Evolutionary conservation across 2,329 filamentous ascomycete species (phyloP).

Genomic region (Microsporum audouinii): DNA sequence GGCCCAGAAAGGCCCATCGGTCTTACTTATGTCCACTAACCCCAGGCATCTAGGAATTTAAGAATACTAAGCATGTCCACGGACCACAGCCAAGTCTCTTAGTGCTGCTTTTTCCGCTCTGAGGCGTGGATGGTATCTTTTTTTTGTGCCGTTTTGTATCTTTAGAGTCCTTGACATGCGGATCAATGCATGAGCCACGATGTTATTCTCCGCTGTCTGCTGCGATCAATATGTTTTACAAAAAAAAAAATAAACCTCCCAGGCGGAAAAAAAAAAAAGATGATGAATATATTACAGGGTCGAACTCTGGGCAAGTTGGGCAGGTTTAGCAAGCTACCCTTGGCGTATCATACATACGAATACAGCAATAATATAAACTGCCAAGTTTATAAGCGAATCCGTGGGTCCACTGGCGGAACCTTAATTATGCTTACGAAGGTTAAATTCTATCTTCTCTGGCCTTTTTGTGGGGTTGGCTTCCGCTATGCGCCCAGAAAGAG

Average conservation of each 20-base stretch:
- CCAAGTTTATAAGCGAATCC: constrained; percentile 4
- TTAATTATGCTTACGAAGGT: constrained; percentile 6
- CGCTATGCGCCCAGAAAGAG: neutral
- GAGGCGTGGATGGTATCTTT: neutral
- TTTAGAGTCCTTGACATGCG: neutral
- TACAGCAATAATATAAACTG: neutral
- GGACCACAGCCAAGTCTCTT: constrained; percentile 7
- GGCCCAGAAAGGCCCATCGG: constrained; percentile 2
- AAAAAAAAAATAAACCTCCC: neutral
- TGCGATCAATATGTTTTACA: neutral
- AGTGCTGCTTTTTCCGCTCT: neutral
- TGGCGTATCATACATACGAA: neutral
- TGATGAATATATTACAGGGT: neutral
- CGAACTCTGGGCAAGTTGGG: neutral
- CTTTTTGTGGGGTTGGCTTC: neutral
- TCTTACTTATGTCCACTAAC: neutral
- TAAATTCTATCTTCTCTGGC: neutral
- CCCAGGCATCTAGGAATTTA: neutral
- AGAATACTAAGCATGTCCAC: constrained; percentile 7
- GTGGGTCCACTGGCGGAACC: neutral
- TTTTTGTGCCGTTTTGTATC: neutral
- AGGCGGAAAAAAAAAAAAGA: neutral
- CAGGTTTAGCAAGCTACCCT: neutral
- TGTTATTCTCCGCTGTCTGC: neutral
- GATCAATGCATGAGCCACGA: constrained; percentile 1